These are phyloP conservation scores for Globisporangium echinulatum DNA, from an alignment of 352 stramenopile species.

Conservation along the genomic window DNA sequence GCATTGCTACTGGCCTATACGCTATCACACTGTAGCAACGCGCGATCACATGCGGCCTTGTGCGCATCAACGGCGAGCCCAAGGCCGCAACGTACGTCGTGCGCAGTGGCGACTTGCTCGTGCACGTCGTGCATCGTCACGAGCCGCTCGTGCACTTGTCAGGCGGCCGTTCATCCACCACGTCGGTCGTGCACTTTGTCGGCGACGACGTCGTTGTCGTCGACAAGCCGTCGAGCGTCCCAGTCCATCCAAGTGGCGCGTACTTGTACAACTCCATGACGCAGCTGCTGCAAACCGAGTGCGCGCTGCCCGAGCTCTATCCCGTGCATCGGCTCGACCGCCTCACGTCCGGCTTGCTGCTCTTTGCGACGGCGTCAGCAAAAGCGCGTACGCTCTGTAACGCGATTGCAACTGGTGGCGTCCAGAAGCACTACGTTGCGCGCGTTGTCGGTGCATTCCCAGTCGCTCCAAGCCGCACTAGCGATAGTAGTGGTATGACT, in stretches of 20 bases:
- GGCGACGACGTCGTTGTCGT: constrained; percentile 52
- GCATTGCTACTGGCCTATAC: not conserved
- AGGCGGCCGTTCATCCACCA: constrained; percentile 1
- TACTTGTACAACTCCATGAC: constrained; percentile 90
- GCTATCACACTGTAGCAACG: constrained; percentile 21
- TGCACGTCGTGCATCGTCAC: constrained; percentile 90
- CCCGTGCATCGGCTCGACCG: constrained; percentile 92
- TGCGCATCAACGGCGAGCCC: constrained; percentile 78
- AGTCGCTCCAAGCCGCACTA: not conserved
- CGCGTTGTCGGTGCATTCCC: constrained; percentile 42
- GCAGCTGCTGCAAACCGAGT: constrained; percentile 30
- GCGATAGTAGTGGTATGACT: too few species aligned
- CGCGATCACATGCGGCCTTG: constrained; percentile 79
- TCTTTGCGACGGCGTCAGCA: constrained; percentile 41
- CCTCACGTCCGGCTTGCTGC: constrained; percentile 80
- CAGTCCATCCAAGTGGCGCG: constrained; percentile 88
- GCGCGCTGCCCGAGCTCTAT: constrained; percentile 32
- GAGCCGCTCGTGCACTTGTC: constrained; percentile 81
- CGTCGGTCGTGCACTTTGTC: constrained; percentile 35
- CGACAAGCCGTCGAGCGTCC: constrained; percentile 83
- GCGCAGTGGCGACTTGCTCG: constrained; percentile 81
- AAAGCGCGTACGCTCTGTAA: constrained; percentile 35
- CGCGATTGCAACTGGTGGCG: constrained; percentile 26
- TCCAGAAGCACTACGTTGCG: constrained; percentile 55
- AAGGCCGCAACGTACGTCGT: constrained; percentile 56